Evolutionary conservation across 257 asterid genomes (phyloP).

Genomic region (Ophiorrhiza pumila): DNA sequence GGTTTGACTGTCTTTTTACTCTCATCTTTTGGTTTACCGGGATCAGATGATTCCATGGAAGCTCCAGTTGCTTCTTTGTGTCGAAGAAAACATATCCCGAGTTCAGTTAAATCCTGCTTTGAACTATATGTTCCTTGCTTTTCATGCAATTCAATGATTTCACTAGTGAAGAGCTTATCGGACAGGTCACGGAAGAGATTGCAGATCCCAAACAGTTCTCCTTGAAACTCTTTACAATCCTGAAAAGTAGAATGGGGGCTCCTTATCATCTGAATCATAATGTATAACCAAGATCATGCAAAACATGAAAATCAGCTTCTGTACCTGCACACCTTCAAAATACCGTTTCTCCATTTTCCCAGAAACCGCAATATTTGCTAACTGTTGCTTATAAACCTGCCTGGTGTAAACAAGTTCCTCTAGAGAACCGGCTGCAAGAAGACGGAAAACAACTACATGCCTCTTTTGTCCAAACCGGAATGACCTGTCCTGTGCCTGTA

Average conservation of each 20-base stretch:
- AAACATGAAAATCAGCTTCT: slow-evolving; percentile 5
- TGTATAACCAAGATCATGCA: not conserved
- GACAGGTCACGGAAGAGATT: slow-evolving; percentile 90
- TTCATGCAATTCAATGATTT: slow-evolving; percentile 62
- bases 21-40: slow-evolving; percentile 21
- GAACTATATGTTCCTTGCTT: slow-evolving; percentile 33
- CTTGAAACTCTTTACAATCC: slow-evolving; percentile 85
- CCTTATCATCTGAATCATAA: not conserved
- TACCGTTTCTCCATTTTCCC: slow-evolving; percentile 89
- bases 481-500: slow-evolving; percentile 98
- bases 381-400: slow-evolving; percentile 93
- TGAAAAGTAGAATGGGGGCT: slow-evolving; percentile 25
- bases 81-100: slow-evolving; percentile 36
- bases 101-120: slow-evolving; percentile 31
- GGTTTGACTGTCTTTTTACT: slow-evolving; percentile 29
- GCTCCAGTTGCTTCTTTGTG: slow-evolving; percentile 23
- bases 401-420: slow-evolving; percentile 91
- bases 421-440: slow-evolving; percentile 93
- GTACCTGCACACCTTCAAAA: slow-evolving; percentile 95
- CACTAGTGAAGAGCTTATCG: slow-evolving; percentile 83
- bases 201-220: slow-evolving; percentile 90
- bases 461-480: slow-evolving; percentile 89
- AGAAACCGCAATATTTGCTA: slow-evolving; percentile 84
- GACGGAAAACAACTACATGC: slow-evolving; percentile 87
- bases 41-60: slow-evolving; percentile 25